Base-by-base conservation (phyloP, 1,284 basidiomycete species). In the Ceratobasidium sp. region DNA sequence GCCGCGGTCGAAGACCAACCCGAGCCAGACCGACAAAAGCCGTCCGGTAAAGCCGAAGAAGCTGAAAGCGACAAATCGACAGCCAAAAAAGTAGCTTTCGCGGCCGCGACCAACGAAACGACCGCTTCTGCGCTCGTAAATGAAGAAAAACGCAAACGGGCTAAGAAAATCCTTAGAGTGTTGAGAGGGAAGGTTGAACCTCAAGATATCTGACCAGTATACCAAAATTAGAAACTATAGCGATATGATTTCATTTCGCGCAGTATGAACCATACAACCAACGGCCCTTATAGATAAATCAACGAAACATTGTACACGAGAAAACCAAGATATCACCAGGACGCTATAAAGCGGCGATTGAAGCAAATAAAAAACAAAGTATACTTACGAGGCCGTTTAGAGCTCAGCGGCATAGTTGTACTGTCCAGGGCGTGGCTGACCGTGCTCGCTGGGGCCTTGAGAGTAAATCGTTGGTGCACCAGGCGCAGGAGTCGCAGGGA, bases 341-440 rank as follows among this genome's bases (percentile, higher is more conserved):
- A 51, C 40, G 12, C 40, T 23, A 9, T 33, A 39, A 28, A 28
- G 28, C 26, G 3, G 23, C 6, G 23, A 10, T 28, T 18, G 9
- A 7, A 61, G 20, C 53, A 13, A n/a, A 61, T 4, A n/a, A 56
- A 56, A 23, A 3, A 23, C 26, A 23, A 39, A 28, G 23, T 13
- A 13, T 28, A 23, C 15, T 61, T 39, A 33, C 26, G 13, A 67
- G 23, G 64, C 64, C 23, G 23, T 20, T 33, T 76, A 76, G 26
- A 76, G 46, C 53, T 76, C 73, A 49, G 73, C 42, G 20, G 63
- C 46, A 53, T 76, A 76, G n/a, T 67, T 76, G 23, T 76, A 67
- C 39, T 76, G 73, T 4, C 63, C 73, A 40, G 73, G 73, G 18
- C 61, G 60, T 1, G 60, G 42, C 28, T 76, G 49, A 20, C 61